Base-by-base conservation (phyloP, 177 flowering plant species). In the Vitis hybrid region DNA sequence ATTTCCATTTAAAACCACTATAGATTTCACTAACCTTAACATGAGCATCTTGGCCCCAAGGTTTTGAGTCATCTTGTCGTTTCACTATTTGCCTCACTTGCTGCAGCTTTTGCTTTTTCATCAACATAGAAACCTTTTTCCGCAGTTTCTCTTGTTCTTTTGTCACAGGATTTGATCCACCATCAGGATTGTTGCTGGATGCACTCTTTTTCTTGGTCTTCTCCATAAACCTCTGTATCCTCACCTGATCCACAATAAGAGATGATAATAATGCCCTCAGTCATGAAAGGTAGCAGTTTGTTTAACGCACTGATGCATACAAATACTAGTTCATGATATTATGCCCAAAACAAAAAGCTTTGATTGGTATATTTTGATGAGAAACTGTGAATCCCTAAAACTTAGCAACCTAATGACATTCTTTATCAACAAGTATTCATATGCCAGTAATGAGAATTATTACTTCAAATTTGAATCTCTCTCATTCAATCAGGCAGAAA, bases 21-120 rank as follows among this genome's bases (percentile, higher is more conserved):
- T 29, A 55, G 49, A 66, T 31, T 10, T 22, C 51, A 55, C 69
- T 18, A 66, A 66, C 70, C 70, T 67, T 67, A 20, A 67, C 62
- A 62, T 70, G 85, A 73, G 72, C 74, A 52, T 80, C 87, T 55
- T 74, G 82, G 16, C 89, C 83, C 94, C 94, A 89, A 19, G 87
- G 85, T 75, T 76, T 76, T 45, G 71, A 74, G 39, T 76, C 81
- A 53, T 84, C 86, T 50, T 82, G 80, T 55, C 74, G 72, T 67
- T 81, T 81, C 61, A 89, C 79, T 71, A 89, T 82, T 48, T 76
- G 69, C 73, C 69, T 80, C 55, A 86, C 83, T 71, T 79, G 79
- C 10, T 68, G 75, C 61, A 76, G 66, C 75, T 86, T 85, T 75
- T 85, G 84, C 65, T 84, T 85, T 66, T 87, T 89, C 69, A 89